Evolutionary conservation across 805 yeast species (phyloP).

Genomic region (Lipomyces kockii): DNA sequence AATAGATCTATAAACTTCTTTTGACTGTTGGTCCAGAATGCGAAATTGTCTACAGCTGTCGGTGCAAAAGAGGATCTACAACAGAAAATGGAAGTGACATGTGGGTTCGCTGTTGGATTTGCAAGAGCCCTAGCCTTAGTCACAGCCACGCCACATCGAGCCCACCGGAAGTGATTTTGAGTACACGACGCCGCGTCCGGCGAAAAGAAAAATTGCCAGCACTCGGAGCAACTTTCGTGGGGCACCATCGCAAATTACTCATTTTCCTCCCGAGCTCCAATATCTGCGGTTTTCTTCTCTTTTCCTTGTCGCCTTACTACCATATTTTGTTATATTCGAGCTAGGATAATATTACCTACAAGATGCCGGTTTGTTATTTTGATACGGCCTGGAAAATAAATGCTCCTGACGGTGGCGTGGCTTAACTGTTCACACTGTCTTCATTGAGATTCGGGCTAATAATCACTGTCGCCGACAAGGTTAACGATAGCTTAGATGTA

Average conservation of each 20-base stretch:
- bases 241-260: neutral
- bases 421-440: neutral
- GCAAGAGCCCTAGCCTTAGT: neutral
- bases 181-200: neutral
- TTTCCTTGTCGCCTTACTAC: neutral
- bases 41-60: neutral
- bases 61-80: neutral
- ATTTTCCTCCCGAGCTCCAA: neutral
- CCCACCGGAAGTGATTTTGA: no score
- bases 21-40: neutral
- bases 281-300: neutral
- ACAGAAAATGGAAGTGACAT: neutral
- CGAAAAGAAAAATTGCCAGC: neutral
- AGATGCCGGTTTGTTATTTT: neutral
- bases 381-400: neutral
- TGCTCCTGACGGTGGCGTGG: neutral
- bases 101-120: neutral
- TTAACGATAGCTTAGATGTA: slow-evolving; percentile 58
- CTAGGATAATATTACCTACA: neutral
- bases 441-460: neutral
- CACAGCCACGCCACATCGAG: neutral
- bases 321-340: neutral
- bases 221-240: neutral
- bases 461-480: neutral
- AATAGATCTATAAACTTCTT: neutral